Evolutionary conservation across 2,329 filamentous ascomycete species (phyloP).

Genomic region (Colletotrichum orbiculare): DNA sequence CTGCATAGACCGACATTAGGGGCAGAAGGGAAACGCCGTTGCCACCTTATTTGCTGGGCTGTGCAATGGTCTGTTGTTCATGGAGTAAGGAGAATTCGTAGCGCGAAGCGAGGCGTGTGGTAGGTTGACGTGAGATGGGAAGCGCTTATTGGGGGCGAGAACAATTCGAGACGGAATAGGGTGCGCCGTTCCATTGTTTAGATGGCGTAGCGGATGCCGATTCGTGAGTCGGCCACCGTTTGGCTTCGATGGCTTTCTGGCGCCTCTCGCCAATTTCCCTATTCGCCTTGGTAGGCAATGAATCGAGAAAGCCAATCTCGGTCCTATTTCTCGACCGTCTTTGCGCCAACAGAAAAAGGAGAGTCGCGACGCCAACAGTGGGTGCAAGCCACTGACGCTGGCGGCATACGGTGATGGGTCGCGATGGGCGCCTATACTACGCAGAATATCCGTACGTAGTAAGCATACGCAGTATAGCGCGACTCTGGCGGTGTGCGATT

Average conservation of each 20-base stretch:
- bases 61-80: background rate
- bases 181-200: background rate
- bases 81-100: background rate
- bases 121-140: slow-evolving; percentile 21
- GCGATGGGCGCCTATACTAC: slow-evolving; percentile 11
- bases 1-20: slow-evolving; percentile 21
- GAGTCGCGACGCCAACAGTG: slow-evolving; percentile 1
- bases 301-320: slow-evolving; percentile 24
- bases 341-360: background rate
- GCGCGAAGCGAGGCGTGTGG: slow-evolving; percentile 3
- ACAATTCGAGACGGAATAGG: slow-evolving; percentile 5
- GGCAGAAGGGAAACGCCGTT: slow-evolving; percentile 18
- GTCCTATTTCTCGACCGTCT: slow-evolving; percentile 6
- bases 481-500: background rate
- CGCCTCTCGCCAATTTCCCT: slow-evolving; percentile 6
- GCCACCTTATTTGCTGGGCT: slow-evolving; percentile 26
- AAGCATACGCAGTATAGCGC: slow-evolving; percentile 1
- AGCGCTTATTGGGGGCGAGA: slow-evolving; percentile 27
- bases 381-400: slow-evolving; percentile 21
- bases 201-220: slow-evolving; percentile 1
- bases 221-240: slow-evolving; percentile 14
- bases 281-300: slow-evolving; percentile 18
- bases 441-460: background rate
- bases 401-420: slow-evolving; percentile 3
- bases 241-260: slow-evolving; percentile 17